A percentile compares a stretch with the other conserved stretches of the same genome.
phyloP scores from a whole-genome alignment of 805 yeast species.

The Metschnikowia vanudenii region DNA sequence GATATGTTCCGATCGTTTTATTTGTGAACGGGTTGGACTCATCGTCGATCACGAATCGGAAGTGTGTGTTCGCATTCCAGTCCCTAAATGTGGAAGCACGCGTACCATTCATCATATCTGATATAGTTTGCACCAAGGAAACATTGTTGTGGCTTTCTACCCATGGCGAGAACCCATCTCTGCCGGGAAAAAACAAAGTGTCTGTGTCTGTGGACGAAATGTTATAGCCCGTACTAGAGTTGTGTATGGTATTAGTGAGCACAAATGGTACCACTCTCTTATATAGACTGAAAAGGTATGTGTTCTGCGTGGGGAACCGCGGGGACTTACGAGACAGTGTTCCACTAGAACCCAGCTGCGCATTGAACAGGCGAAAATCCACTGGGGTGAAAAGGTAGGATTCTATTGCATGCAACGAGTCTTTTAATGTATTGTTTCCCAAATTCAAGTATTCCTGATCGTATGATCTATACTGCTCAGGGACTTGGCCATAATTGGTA shows the following conservation, averaged over 20 bases:
- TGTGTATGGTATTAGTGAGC: slow-evolving; percentile 22
- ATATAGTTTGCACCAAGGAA: slow-evolving; percentile 2
- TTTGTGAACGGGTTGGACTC: slow-evolving; percentile 37
- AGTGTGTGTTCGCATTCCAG: slow-evolving; percentile 20
- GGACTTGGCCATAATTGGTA: not conserved
- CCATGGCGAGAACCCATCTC: slow-evolving; percentile 10
- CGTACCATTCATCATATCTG: not conserved
- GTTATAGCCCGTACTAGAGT: slow-evolving; percentile 22
- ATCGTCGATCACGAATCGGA: slow-evolving; percentile 36
- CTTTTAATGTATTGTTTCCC: slow-evolving; percentile 34
- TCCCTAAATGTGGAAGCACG: not conserved
- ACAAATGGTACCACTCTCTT: slow-evolving; percentile 31
- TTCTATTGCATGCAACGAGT: slow-evolving; percentile 21
- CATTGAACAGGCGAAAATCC: slow-evolving; percentile 19
- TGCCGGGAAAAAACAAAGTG: slow-evolving; percentile 17
- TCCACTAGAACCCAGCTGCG: slow-evolving; percentile 1
- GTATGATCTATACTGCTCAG: slow-evolving; percentile 3
- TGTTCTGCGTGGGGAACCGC: slow-evolving; percentile 28
- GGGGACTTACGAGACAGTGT: not conserved
- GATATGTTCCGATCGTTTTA: slow-evolving; percentile 34
- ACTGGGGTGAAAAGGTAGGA: slow-evolving; percentile 29
- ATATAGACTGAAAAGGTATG: slow-evolving; percentile 27
- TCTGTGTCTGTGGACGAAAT: slow-evolving; percentile 23
- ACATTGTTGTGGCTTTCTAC: slow-evolving; percentile 7
- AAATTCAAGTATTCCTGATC: slow-evolving; percentile 8